These are phyloP conservation scores for Pseudogymnoascus sp. DNA, from an alignment of 2,329 filamentous ascomycete species.

Conservation along the genomic window DNA sequence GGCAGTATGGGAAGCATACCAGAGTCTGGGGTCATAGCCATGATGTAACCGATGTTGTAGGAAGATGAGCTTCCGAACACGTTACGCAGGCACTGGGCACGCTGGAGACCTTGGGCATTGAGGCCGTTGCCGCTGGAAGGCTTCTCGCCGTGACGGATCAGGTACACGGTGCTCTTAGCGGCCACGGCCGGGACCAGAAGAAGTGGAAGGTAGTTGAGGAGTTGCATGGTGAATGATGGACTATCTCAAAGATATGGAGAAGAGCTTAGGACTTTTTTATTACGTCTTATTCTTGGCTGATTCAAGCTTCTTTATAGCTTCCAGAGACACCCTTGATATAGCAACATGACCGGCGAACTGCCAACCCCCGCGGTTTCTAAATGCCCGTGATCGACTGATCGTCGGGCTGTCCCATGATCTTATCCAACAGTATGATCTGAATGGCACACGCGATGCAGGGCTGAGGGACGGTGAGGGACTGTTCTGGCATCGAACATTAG, in stretches of 20 bases:
- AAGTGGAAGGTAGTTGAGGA: not conserved
- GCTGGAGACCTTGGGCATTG: slow-evolving; percentile 43
- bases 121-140: slow-evolving; percentile 45
- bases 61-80: slow-evolving; percentile 47
- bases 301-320: slow-evolving; percentile 6
- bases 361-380: not conserved
- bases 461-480: slow-evolving; percentile 3
- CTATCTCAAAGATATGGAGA: not conserved
- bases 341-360: not conserved
- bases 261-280: not conserved
- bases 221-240: slow-evolving; percentile 7
- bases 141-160: slow-evolving; percentile 61
- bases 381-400: not conserved
- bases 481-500: not conserved
- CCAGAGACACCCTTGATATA: not conserved
- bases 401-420: not conserved
- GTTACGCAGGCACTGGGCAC: slow-evolving; percentile 51
- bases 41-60: slow-evolving; percentile 53
- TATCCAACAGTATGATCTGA: not conserved
- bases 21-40: slow-evolving; percentile 48
- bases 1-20: slow-evolving; percentile 26
- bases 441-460: not conserved
- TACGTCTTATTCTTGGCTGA: not conserved
- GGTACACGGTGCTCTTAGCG: slow-evolving; percentile 46
- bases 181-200: not conserved